Percentiles rank a stretch among this genome's conserved stretches.
Evolutionary conservation across 768 basidiomycete genomes (phyloP).

Genomic region (Pleurotus pulmonarius): DNA sequence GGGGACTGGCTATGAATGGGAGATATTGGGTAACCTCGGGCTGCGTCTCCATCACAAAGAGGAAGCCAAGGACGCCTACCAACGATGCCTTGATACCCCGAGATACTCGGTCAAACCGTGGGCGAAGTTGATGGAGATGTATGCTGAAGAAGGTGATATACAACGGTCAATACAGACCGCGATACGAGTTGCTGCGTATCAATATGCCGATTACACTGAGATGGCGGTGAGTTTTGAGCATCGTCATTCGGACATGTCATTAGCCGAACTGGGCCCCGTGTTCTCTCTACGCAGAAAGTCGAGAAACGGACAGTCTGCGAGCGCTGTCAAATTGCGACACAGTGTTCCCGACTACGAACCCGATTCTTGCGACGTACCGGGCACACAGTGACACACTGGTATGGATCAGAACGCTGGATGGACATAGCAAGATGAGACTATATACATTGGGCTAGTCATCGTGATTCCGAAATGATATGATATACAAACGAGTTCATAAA

Average conservation of each 20-base stretch:
- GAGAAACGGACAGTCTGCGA: too few species aligned
- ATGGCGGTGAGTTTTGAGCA: conserved; percentile 61
- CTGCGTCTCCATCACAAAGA: conserved; percentile 94
- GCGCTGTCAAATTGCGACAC: too few species aligned
- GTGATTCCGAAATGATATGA: too few species aligned
- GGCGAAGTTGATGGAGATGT: conserved; percentile 91
- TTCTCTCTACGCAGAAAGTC: too few species aligned
- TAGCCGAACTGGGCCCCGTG: too few species aligned
- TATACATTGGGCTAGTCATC: too few species aligned
- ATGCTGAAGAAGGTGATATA: conserved; percentile 95
- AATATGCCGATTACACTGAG: conserved; percentile 86
- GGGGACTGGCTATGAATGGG: conserved; percentile 97
- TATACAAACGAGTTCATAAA: too few species aligned
- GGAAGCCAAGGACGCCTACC: conserved; percentile 97
- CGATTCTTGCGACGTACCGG: too few species aligned
- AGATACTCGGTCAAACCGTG: conserved; percentile 91
- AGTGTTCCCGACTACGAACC: too few species aligned
- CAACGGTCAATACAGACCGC: conserved; percentile 88
- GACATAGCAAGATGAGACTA: too few species aligned
- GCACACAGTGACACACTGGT: too few species aligned
- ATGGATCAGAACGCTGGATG: too few species aligned
- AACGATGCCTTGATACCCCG: conserved; percentile 84
- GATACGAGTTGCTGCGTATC: conserved; percentile 90
- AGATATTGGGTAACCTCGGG: conserved; percentile 94
- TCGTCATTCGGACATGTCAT: not conserved